phyloP scores from a whole-genome alignment of 305 asterid genomes.

The Vinca major region DNA sequence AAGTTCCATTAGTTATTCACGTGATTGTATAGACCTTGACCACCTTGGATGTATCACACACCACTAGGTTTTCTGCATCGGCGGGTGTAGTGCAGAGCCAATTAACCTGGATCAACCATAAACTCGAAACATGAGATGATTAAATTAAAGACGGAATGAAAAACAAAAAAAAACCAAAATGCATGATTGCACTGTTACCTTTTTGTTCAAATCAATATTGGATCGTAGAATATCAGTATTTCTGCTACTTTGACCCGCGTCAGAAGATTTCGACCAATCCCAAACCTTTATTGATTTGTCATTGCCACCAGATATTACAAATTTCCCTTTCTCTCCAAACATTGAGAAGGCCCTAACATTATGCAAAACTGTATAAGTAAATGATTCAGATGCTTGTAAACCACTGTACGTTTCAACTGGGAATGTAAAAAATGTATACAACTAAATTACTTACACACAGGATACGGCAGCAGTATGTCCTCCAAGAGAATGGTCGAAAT shows the following conservation, averaged over 20 bases:
- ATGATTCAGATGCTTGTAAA: not conserved
- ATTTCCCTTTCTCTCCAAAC: slow-evolving; percentile 84
- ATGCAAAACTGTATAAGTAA: slow-evolving; percentile 9
- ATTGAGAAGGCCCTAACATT: slow-evolving; percentile 53
- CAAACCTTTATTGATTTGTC: slow-evolving; percentile 75
- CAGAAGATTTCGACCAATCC: slow-evolving; percentile 56
- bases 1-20: slow-evolving; percentile 12
- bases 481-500: slow-evolving; percentile 59
- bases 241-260: slow-evolving; percentile 28
- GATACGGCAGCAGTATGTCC: slow-evolving; percentile 88
- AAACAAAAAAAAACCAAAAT: not conserved
- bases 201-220: slow-evolving; percentile 47
- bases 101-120: slow-evolving; percentile 51
- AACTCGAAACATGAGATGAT: slow-evolving; percentile 15
- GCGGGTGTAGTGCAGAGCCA: slow-evolving; percentile 81
- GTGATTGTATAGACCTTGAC: slow-evolving; percentile 51
- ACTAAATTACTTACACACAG: slow-evolving; percentile 56
- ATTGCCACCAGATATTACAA: slow-evolving; percentile 77
- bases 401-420: not conserved
- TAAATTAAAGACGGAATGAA: not conserved
- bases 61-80: slow-evolving; percentile 71
- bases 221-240: slow-evolving; percentile 24
- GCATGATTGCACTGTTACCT: slow-evolving; percentile 30
- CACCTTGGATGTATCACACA: slow-evolving; percentile 69
- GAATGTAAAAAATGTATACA: not conserved